These are phyloP conservation scores for Solanum peruvianum DNA, from an alignment of 257 asterid genomes.

Conservation along the genomic window DNA sequence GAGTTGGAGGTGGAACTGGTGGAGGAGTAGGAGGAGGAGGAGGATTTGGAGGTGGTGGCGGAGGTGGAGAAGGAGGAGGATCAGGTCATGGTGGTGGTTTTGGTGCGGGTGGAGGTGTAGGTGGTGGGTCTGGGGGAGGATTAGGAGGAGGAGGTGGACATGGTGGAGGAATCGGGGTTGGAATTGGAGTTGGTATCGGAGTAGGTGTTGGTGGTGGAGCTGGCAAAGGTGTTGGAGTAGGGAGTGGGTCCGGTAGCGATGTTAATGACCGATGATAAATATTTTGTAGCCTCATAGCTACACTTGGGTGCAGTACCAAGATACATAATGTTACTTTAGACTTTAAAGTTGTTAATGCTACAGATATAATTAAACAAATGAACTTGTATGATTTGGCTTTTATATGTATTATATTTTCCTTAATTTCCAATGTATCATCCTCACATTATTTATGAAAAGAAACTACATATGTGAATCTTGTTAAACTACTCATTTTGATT, in stretches of 20 bases:
- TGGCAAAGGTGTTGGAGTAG: conserved; percentile 3
- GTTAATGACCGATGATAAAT: background rate
- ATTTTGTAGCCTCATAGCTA: background rate
- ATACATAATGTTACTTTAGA: background rate
- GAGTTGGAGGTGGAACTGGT: conserved; percentile 13
- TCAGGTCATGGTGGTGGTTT: conserved; percentile 10
- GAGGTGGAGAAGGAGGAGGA: conserved; percentile 13
- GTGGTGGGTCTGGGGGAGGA: conserved; percentile 10
- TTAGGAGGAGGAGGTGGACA: conserved; percentile 13
- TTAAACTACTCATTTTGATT: background rate
- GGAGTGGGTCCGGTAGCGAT: background rate
- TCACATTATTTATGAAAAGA: background rate
- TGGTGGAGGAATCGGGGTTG: conserved; percentile 15
- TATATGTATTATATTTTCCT: background rate
- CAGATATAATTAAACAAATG: background rate
- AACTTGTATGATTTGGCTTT: background rate
- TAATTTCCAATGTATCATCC: background rate
- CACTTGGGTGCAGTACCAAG: background rate
- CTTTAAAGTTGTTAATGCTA: background rate
- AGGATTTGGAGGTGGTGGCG: conserved; percentile 9
- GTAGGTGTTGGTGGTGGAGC: conserved; percentile 6
- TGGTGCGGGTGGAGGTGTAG: conserved; percentile 12
- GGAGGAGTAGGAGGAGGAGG: conserved; percentile 13
- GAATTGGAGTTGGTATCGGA: conserved; percentile 11
- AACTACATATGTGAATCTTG: background rate